Base-by-base conservation (phyloP, 306 rosid genomes). In the Sicyos edulis region DNA sequence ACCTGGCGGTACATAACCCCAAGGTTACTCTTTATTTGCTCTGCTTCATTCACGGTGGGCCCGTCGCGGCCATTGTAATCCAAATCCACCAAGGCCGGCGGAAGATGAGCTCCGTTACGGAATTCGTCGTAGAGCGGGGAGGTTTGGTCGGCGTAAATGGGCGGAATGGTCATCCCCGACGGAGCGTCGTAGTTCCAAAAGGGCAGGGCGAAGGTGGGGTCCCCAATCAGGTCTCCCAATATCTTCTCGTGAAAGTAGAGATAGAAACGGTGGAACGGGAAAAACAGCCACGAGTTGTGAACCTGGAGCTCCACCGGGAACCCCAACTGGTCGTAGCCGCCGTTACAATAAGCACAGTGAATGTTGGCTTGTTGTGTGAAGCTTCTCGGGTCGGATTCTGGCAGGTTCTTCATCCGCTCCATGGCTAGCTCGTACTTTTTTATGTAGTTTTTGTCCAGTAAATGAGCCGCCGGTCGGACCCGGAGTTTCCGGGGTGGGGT, bases 301-400 rank as follows among this genome's bases (percentile, higher is more conserved):
- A 92, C 80, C 77, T 89, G 96, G 12, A 88, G 73, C 14, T 92
- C 96, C 1, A 89, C 77, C 0, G 92, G 91, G 21, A 80, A 88
- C 1, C 89, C 96, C 5, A 69, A 75, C 74, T 92, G 96, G 21
- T 80, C 76, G 76, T 89, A 81, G 0, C 91, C 95, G 21, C 95
- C 95, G 32, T 92, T 84, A 69, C 97, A 92, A 17, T 92, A 92
- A 54, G 97, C 97, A 49, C 97, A 89, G n/a, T 89, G 97, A 13
- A 88, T 16, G 4, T 85, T 76, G 2, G 97, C 96, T 75, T 89
- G 97, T 53, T 85, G 89, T 0, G 15, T 74, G 71, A 92, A 92
- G 56, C 34, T 92, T 1, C 96, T 84, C 0, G 96, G 96, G 14
- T 92, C 97, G 10, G 75, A 71, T 5, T 40, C 45, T 5, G 45